Evolutionary conservation across 495 filamentous ascomycete species (phyloP).

Genomic region (Opeltia flavorubescens): DNA sequence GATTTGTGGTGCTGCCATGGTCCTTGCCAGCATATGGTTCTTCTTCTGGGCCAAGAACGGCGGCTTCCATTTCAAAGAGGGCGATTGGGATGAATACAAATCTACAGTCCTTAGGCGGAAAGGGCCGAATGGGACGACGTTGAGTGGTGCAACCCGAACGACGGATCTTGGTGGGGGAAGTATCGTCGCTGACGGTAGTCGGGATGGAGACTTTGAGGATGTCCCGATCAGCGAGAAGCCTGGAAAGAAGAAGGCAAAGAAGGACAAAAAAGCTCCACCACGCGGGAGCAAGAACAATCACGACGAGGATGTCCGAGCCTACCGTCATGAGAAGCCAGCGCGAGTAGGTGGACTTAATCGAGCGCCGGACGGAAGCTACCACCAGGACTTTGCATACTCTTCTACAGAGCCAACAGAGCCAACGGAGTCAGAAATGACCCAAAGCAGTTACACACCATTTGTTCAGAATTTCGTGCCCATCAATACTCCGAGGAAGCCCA

Average conservation of each 20-base stretch:
- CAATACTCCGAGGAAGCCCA: slow-evolving; percentile 26
- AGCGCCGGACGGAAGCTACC: slow-evolving; percentile 55
- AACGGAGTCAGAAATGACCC: slow-evolving; percentile 1
- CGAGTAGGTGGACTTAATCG: slow-evolving; percentile 77
- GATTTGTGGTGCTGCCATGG: slow-evolving; percentile 64
- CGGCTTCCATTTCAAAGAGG: slow-evolving; percentile 69
- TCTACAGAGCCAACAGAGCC: slow-evolving; percentile 24
- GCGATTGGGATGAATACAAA: slow-evolving; percentile 98
- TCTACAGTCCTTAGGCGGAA: slow-evolving; percentile 86
- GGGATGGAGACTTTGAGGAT: slow-evolving; percentile 39
- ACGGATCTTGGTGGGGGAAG: slow-evolving; percentile 71
- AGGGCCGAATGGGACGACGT: slow-evolving; percentile 71
- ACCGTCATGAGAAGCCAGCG: slow-evolving; percentile 72
- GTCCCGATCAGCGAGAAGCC: slow-evolving; percentile 25
- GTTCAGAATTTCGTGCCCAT: slow-evolving; percentile 32
- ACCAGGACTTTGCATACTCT: slow-evolving; percentile 46
- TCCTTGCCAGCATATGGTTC: slow-evolving; percentile 75
- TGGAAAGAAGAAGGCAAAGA: slow-evolving; percentile 25
- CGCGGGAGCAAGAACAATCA: slow-evolving; percentile 30
- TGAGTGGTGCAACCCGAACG: slow-evolving; percentile 64
- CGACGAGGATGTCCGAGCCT: slow-evolving; percentile 62
- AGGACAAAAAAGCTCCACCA: slow-evolving; percentile 26
- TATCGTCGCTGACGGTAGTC: slow-evolving; percentile 49
- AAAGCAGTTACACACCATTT: slow-evolving; percentile 10
- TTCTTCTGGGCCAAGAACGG: slow-evolving; percentile 98